Evolutionary conservation across 2,329 filamentous ascomycete species (phyloP).

Genomic region (Penicillium sclerotiorum): DNA sequence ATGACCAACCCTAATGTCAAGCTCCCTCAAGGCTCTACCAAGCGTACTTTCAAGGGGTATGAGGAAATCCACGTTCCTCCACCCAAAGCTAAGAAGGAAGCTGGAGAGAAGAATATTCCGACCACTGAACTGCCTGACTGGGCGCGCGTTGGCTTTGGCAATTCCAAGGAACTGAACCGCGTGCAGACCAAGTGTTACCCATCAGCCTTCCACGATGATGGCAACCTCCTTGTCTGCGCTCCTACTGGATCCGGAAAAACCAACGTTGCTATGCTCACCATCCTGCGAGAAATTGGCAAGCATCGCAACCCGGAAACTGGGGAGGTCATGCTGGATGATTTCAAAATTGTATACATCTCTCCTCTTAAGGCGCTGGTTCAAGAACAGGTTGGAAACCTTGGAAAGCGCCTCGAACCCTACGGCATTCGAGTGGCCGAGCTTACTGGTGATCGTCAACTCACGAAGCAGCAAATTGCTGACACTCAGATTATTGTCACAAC

Average conservation of each 20-base stretch:
- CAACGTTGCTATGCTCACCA: slow-evolving; percentile 96
- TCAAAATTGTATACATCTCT: slow-evolving; percentile 98
- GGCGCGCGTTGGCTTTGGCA: slow-evolving; percentile 83
- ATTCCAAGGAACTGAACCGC: slow-evolving; percentile 84
- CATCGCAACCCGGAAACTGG: slow-evolving; percentile 85
- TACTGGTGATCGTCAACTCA: slow-evolving; percentile 96
- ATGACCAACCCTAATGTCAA: slow-evolving; percentile 99
- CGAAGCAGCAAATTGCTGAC: slow-evolving; percentile 96
- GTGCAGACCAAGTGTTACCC: slow-evolving; percentile 95
- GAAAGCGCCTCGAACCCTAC: slow-evolving; percentile 84
- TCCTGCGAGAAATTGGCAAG: slow-evolving; percentile 95
- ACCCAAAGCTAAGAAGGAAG: slow-evolving; percentile 82
- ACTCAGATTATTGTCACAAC: slow-evolving; percentile 98
- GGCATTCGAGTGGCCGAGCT: slow-evolving; percentile 93
- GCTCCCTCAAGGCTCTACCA: slow-evolving; percentile 90
- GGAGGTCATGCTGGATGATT: slow-evolving; percentile 92
- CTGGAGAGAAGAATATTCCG: slow-evolving; percentile 78
- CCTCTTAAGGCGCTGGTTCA: slow-evolving; percentile 94
- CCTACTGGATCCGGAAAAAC: slow-evolving; percentile 98
- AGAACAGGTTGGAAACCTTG: slow-evolving; percentile 97
- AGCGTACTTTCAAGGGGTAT: slow-evolving; percentile 95
- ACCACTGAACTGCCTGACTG: slow-evolving; percentile 89
- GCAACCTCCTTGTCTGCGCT: slow-evolving; percentile 96
- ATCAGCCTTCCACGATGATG: slow-evolving; percentile 87
- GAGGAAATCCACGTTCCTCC: slow-evolving; percentile 97